These are phyloP conservation scores for Rhexocercosporidium sp. DNA, from an alignment of 2,329 filamentous ascomycete species.

Conservation along the genomic window DNA sequence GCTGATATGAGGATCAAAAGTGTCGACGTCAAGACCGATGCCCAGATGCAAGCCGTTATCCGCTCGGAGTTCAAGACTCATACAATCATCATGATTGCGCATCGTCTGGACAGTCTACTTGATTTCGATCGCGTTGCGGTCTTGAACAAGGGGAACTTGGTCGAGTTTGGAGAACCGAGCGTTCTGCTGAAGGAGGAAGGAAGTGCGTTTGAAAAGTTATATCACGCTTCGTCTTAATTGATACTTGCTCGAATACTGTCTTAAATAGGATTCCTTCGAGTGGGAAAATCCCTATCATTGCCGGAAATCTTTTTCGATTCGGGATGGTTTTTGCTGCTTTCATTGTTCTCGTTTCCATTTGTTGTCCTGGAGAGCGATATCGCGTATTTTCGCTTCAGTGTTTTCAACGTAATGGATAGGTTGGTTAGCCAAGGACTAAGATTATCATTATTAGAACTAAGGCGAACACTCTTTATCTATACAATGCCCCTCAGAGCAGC, in stretches of 20 bases:
- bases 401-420: too few relatives aligned
- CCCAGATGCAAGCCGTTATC: constrained; percentile 47
- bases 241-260: too few relatives aligned
- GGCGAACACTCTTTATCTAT: too few relatives aligned
- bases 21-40: constrained; percentile 40
- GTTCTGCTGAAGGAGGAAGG: constrained; percentile 55
- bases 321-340: too few relatives aligned
- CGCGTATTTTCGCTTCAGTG: too few relatives aligned
- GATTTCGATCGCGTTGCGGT: constrained; percentile 52
- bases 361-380: too few relatives aligned
- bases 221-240: constrained; percentile 1
- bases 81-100: constrained; percentile 49
- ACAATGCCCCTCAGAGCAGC: too few relatives aligned
- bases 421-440: too few relatives aligned
- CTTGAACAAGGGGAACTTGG: constrained; percentile 58
- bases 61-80: constrained; percentile 54
- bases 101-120: constrained; percentile 45
- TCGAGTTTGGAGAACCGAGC: constrained; percentile 86
- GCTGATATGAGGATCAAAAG: constrained; percentile 9
- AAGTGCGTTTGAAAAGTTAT: not conserved
- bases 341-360: too few relatives aligned
- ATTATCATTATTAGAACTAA: not conserved
- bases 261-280: too few relatives aligned
- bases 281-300: too few relatives aligned
- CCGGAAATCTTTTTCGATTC: too few relatives aligned